phyloP scores from a whole-genome alignment of 768 basidiomycete genomes.

The Mycena haematopus region DNA sequence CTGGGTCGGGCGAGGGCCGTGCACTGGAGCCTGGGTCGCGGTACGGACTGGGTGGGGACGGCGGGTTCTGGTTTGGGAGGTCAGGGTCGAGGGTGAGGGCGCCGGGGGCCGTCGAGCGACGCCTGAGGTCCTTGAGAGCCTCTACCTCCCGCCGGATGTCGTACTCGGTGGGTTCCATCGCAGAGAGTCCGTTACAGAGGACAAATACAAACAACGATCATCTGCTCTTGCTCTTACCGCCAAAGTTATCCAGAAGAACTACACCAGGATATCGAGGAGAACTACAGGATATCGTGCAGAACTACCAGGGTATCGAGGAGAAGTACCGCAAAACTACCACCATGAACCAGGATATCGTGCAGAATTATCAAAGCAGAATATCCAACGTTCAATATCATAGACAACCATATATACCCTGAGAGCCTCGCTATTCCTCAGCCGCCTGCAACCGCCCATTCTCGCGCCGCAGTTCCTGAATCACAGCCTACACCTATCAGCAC shows the following conservation, averaged over 20 bases:
- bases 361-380: too few relatives aligned
- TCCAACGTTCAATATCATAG: too few relatives aligned
- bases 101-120: constrained; percentile 85
- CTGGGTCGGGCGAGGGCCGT: constrained; percentile 33
- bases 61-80: constrained; percentile 76
- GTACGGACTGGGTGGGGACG: constrained; percentile 57
- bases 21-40: constrained; percentile 49
- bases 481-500: constrained; percentile 57
- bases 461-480: constrained; percentile 82
- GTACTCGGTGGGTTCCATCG: constrained; percentile 79
- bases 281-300: too few relatives aligned
- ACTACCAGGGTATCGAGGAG: too few relatives aligned
- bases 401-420: too few relatives aligned
- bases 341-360: too few relatives aligned
- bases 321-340: too few relatives aligned
- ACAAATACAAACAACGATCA: constrained; percentile 1
- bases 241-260: too few relatives aligned
- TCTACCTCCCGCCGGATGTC: constrained; percentile 93
- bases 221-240: too few relatives aligned
- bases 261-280: too few relatives aligned
- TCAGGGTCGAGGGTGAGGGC: constrained; percentile 90
- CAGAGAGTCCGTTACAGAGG: background rate
- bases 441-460: constrained; percentile 51
- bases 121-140: constrained; percentile 80
- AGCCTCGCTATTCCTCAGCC: too few relatives aligned